A percentile compares a stretch with the other conserved stretches of the same genome.
Conservation (phyloP, 169 alveolate genomes). For the Plasmodium coatneyi region DNA sequence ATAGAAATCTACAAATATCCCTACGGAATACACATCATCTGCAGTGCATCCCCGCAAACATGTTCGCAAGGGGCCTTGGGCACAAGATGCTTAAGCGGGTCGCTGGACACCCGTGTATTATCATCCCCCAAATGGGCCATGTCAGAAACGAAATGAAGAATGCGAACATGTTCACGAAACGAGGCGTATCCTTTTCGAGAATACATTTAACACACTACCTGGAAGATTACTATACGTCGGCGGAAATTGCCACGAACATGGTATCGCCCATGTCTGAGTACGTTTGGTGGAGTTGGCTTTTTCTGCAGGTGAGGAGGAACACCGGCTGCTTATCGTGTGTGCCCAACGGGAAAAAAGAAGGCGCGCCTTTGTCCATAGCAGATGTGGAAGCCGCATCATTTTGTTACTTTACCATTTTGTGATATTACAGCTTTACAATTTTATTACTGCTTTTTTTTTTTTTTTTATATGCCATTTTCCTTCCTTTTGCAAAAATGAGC, state of each 20-base stretch:
- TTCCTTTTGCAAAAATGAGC: background rate
- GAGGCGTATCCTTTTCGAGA: constrained; percentile 36
- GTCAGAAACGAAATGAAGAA: constrained; percentile 19
- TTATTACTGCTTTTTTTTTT: background rate
- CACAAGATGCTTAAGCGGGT: constrained; percentile 11
- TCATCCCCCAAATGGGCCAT: background rate
- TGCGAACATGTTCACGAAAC: background rate
- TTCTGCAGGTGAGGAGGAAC: constrained; percentile 21
- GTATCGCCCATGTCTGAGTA: constrained; percentile 80
- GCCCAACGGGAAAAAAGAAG: background rate
- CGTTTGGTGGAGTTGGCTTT: constrained; percentile 81
- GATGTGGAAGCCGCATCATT: background rate
- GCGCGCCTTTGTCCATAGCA: background rate
- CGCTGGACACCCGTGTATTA: background rate
- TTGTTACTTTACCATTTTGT: background rate
- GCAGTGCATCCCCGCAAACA: background rate
- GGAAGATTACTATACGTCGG: constrained; percentile 79
- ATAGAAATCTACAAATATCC: background rate
- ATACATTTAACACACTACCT: constrained; percentile 73
- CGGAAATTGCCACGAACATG: constrained; percentile 81
- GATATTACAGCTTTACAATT: no score
- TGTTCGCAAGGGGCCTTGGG: constrained; percentile 21
- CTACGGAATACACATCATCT: background rate
- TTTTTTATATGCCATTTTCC: background rate
- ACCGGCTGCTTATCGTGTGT: background rate